These are phyloP conservation scores for Hirschioporus abietinus DNA, from an alignment of 768 basidiomycete species.

Conservation along the genomic window DNA sequence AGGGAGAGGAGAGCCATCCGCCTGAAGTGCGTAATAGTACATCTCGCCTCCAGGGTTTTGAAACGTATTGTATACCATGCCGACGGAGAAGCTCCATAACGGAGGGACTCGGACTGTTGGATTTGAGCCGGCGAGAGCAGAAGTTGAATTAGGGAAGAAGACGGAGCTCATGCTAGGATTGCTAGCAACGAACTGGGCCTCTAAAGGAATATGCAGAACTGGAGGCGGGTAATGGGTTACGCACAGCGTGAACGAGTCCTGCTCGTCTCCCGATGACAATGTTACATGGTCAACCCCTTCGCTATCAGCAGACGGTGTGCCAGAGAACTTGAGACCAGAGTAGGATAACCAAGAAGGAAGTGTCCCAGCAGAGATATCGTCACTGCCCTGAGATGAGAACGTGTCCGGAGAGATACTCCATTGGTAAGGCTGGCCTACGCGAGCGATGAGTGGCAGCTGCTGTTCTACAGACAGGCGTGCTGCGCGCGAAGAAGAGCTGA, in stretches of 20 bases:
- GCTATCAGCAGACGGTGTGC: slow-evolving; percentile 59
- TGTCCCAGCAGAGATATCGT: slow-evolving; percentile 46
- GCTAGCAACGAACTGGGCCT: slow-evolving; percentile 51
- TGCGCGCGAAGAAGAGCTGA: not conserved
- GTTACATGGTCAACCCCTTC: slow-evolving; percentile 57
- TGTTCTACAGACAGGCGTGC: slow-evolving; percentile 32
- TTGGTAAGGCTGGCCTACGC: slow-evolving; percentile 53
- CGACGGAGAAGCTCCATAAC: slow-evolving; percentile 87
- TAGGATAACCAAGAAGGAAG: slow-evolving; percentile 80
- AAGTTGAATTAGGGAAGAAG: slow-evolving; percentile 54
- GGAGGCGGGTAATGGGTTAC: slow-evolving; percentile 53
- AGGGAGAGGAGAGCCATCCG: slow-evolving; percentile 68
- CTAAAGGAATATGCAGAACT: slow-evolving; percentile 45
- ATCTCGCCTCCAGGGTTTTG: slow-evolving; percentile 29
- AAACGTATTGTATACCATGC: slow-evolving; percentile 67
- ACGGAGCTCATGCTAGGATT: slow-evolving; percentile 74
- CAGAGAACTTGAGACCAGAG: slow-evolving; percentile 53
- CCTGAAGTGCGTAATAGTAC: slow-evolving; percentile 58
- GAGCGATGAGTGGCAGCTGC: slow-evolving; percentile 79
- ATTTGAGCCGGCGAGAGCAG: slow-evolving; percentile 44
- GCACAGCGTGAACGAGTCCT: slow-evolving; percentile 51
- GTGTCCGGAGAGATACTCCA: slow-evolving; percentile 68
- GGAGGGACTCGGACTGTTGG: slow-evolving; percentile 71
- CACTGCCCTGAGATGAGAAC: slow-evolving; percentile 47
- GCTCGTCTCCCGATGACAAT: slow-evolving; percentile 47